Percentiles rank a stretch among this genome's conserved stretches.
Conservation (phyloP, 345 rosid species). For the Mangifera indica region DNA sequence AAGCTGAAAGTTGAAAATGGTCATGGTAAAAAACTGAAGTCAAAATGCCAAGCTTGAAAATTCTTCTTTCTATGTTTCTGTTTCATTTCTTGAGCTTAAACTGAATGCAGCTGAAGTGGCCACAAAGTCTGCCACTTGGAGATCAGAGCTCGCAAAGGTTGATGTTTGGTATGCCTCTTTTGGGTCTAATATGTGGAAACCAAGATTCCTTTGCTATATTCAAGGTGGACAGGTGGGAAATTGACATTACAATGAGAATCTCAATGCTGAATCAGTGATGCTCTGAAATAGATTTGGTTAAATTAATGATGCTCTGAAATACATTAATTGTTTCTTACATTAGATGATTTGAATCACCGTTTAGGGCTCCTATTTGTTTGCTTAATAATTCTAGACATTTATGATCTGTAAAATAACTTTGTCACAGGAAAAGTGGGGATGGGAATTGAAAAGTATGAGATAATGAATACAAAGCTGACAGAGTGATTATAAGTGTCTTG, state of each 20-base stretch:
- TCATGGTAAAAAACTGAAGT: conserved; percentile 33
- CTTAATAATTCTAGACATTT: neutral
- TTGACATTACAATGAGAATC: neutral
- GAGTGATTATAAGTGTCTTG: neutral
- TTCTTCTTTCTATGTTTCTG: neutral
- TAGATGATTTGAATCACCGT: neutral
- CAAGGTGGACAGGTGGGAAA: conserved; percentile 74
- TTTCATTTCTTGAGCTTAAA: conserved; percentile 5
- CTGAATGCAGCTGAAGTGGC: conserved; percentile 30
- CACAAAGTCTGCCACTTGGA: conserved; percentile 44
- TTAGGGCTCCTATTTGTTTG: neutral
- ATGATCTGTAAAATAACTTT: neutral
- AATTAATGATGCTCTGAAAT: neutral
- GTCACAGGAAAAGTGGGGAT: neutral
- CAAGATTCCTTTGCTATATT: conserved; percentile 81
- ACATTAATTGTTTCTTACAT: conserved; percentile 4
- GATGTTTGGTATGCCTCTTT: conserved; percentile 82
- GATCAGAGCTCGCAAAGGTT: conserved; percentile 58
- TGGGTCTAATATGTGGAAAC: conserved; percentile 86
- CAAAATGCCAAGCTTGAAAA: neutral
- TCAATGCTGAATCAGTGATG: neutral
- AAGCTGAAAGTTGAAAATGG: conserved; percentile 50
- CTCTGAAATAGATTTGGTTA: neutral
- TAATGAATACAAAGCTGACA: neutral
- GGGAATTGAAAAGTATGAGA: neutral